phyloP scores from a whole-genome alignment of 2,329 filamentous ascomycete genomes.

The Zarea fungicola region DNA sequence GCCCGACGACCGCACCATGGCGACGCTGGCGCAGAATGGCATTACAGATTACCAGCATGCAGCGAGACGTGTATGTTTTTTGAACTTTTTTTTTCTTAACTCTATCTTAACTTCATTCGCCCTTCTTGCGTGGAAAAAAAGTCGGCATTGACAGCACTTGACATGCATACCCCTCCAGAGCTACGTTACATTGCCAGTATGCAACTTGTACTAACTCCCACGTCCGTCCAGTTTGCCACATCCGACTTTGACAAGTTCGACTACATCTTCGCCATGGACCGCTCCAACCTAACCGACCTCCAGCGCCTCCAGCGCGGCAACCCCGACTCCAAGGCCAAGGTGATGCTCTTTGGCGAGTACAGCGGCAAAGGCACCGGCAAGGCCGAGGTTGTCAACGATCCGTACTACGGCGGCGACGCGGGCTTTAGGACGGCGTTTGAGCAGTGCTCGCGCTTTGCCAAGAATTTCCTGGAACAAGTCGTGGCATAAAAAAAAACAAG shows the following conservation, averaged over 20 bases:
- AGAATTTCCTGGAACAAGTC: slow-evolving; percentile 65
- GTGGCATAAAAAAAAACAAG: slow-evolving; percentile 21
- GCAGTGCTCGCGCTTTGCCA: slow-evolving; percentile 72
- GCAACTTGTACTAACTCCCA: no score
- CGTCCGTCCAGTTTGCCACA: slow-evolving; percentile 45
- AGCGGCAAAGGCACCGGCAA: slow-evolving; percentile 57
- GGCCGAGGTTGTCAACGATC: slow-evolving; percentile 74
- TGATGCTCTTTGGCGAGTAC: slow-evolving; percentile 80
- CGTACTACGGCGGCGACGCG: slow-evolving; percentile 82
- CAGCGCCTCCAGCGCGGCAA: slow-evolving; percentile 54
- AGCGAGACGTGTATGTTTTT: slow-evolving; percentile 67
- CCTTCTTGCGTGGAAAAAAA: no score
- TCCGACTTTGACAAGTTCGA: slow-evolving; percentile 82
- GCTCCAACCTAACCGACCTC: slow-evolving; percentile 70
- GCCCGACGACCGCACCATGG: slow-evolving; percentile 80
- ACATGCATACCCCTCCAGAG: no score
- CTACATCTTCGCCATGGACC: slow-evolving; percentile 94
- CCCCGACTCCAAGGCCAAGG: slow-evolving; percentile 54
- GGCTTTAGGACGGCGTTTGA: slow-evolving; percentile 85
- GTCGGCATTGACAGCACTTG: no score
- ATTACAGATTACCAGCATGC: slow-evolving; percentile 73
- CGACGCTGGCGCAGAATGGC: slow-evolving; percentile 66
- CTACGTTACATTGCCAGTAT: no score
- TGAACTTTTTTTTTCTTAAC: no score
- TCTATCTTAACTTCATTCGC: no score